phyloP scores from a whole-genome alignment of 345 rosid species.

The Rhodamnia rubescens region DNA sequence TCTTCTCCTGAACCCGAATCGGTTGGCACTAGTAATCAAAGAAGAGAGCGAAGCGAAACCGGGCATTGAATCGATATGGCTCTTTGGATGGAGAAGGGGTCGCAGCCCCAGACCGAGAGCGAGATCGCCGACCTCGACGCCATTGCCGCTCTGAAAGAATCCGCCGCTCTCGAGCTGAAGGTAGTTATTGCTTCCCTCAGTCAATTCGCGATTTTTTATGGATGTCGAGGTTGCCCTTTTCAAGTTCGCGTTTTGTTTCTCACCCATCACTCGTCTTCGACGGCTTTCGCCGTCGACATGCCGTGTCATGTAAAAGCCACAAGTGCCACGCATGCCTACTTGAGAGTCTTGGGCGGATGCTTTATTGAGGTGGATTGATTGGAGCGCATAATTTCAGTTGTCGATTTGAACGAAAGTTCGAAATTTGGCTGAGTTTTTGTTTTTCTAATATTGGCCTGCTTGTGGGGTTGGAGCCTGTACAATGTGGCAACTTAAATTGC shows the following conservation, averaged over 20 bases:
- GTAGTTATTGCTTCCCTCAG: conserved; percentile 9
- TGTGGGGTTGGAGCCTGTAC: background rate
- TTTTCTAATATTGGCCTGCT: background rate
- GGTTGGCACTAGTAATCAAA: background rate
- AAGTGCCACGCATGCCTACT: no score
- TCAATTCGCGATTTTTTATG: background rate
- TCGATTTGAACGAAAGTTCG: background rate
- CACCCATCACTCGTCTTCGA: background rate
- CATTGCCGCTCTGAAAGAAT: conserved; percentile 71
- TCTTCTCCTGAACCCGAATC: background rate
- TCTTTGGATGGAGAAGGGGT: conserved; percentile 72
- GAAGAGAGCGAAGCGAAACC: background rate
- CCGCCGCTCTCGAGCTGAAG: conserved; percentile 85
- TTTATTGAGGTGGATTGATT: background rate
- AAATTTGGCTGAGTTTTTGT: background rate
- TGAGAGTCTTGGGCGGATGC: background rate
- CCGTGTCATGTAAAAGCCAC: background rate
- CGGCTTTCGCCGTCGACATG: background rate
- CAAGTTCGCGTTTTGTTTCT: background rate
- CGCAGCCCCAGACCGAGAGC: conserved; percentile 50
- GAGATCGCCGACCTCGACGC: conserved; percentile 67
- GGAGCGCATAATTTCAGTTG: background rate
- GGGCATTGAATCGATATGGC: conserved; percentile 34
- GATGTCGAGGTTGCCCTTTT: background rate
- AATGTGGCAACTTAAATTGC: background rate